Evolutionary conservation across 768 basidiomycete genomes (phyloP).

Genomic region (Paxillus involutus): DNA sequence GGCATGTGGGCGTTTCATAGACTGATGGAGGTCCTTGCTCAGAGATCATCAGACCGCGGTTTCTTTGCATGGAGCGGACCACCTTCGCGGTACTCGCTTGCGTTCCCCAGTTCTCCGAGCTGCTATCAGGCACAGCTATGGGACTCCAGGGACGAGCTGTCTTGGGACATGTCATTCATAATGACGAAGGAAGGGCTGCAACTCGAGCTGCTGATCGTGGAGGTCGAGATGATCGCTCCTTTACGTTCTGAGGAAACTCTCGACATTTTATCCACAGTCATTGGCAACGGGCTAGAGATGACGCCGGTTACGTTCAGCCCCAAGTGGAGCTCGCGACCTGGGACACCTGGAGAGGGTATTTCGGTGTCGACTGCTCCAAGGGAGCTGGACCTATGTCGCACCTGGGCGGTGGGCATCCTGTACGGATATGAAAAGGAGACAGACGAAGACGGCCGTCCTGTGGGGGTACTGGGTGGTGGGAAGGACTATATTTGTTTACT

Average conservation of each 20-base stretch:
- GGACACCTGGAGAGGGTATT: not conserved
- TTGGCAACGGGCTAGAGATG: not conserved
- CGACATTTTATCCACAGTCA: not conserved
- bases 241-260: not conserved
- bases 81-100: constrained; percentile 2
- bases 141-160: not conserved
- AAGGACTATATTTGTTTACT: not conserved
- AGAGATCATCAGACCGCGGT: constrained; percentile 6
- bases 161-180: not conserved
- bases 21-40: constrained; percentile 9
- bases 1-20: constrained; percentile 16
- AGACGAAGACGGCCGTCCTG: not conserved
- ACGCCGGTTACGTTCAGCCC: not conserved
- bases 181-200: not conserved
- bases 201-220: not conserved
- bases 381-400: not conserved
- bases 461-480: not conserved
- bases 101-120: constrained; percentile 1
- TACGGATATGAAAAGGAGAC: not conserved
- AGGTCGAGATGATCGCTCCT: not conserved
- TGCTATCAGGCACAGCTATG: constrained; percentile 9
- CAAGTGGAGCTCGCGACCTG: not conserved
- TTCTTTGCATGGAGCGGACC: constrained; percentile 7
- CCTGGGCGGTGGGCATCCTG: not conserved
- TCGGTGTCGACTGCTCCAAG: not conserved